phyloP scores from a whole-genome alignment of 2,329 filamentous ascomycete species.

The Raffaelea albimanens region DNA sequence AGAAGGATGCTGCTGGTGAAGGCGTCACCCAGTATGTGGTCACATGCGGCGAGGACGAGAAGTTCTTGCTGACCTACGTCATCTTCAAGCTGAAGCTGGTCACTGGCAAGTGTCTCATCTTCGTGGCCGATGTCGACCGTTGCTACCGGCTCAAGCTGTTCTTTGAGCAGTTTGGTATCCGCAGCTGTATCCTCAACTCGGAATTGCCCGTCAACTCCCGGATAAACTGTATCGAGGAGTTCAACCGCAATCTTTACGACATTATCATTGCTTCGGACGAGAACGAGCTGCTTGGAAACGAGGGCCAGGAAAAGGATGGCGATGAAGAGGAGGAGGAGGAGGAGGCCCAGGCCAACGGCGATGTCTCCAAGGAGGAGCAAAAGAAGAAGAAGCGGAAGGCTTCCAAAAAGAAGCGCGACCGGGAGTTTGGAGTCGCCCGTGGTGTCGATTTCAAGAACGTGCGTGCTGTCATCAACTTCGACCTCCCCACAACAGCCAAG shows the following conservation, averaged over 20 bases:
- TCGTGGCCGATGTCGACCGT: constrained; percentile 73
- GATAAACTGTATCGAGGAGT: constrained; percentile 92
- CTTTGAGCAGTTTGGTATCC: constrained; percentile 92
- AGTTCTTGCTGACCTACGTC: constrained; percentile 85
- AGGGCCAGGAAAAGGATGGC: constrained; percentile 34
- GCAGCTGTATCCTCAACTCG: constrained; percentile 87
- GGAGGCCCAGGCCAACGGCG: constrained; percentile 12
- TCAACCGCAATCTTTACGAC: constrained; percentile 94
- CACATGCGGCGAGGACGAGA: constrained; percentile 92
- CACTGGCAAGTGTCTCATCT: constrained; percentile 72
- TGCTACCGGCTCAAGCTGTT: constrained; percentile 92
- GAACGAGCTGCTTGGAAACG: constrained; percentile 23
- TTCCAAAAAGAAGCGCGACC: constrained; percentile 46
- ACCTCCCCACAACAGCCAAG: constrained; percentile 77
- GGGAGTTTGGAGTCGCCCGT: constrained; percentile 90
- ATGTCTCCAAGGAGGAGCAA: constrained; percentile 15
- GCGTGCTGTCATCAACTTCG: constrained; percentile 91
- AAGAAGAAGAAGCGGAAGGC: constrained; percentile 61
- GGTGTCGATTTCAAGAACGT: constrained; percentile 98
- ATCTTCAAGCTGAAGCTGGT: constrained; percentile 93
- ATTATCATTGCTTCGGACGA: constrained; percentile 90
- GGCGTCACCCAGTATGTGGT: constrained; percentile 82
- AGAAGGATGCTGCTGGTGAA: constrained; percentile 66
- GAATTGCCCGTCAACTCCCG: constrained; percentile 89
- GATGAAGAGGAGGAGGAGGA: constrained; percentile 25